Base-by-base conservation (phyloP, 2,329 filamentous ascomycete genomes). In the Ophioceras dolichostomum region DNA sequence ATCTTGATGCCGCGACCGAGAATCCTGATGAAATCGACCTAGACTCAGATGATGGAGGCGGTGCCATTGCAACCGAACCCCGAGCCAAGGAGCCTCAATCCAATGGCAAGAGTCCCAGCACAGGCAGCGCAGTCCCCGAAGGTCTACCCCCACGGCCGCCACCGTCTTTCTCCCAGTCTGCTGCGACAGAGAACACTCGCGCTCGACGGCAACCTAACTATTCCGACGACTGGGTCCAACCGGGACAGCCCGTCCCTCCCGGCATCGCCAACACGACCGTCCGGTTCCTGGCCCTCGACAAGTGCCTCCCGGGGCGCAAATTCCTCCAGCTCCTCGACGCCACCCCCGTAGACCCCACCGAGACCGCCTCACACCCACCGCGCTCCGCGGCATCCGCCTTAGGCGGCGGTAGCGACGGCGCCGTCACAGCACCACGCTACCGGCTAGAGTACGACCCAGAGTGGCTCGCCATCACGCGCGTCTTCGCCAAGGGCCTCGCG, bases 381-480 rank as follows among this genome's bases (percentile, higher is more conserved):
- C 39, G 38, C 1, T 47, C 50, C 16, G 16, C 22, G 16, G 12
- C 19, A 36, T 10, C 34, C 37, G 18, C 34, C 30, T 31, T 28
- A 21, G 28, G 32, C 17, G 18, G 21, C 28, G 10, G 10, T 9
- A 21, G 7, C 20, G 16, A n/a, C 4, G 38, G 44, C 22, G 34
- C 33, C 16, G 37, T 34, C 10, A 34, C 42, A 8, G 13, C 18
- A 21, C 21, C 4, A 21, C 76, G 76, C 1, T 71, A 76, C 46
- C 65, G 62, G 10, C 67, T 95, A 1, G 64, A 77, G 34, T 96
- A 98, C 54, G 91, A 98, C 56, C 76, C 79, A 10, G 91, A 98
- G 61, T 98, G 89, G 89, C 76, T 98, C 7, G 83, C 91, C 30
- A 95, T 98, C 45, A 88, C 80, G 10, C 82, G 89, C 30, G 80